phyloP scores from a whole-genome alignment of 1,139 yeast genomes.

The Arxiozyma slooffiae region DNA sequence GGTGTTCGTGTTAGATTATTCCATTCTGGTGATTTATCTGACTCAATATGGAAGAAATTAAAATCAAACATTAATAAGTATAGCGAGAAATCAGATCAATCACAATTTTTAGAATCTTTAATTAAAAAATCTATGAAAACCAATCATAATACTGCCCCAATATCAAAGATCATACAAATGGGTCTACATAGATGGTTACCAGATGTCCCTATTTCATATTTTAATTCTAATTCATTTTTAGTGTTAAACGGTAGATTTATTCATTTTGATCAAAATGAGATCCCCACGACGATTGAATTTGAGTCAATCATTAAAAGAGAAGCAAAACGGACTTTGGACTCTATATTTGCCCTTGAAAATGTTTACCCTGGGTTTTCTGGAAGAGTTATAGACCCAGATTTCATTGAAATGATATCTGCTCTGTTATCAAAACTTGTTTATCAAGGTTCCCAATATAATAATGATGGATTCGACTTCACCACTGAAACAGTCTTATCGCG shows the following conservation, averaged over 20 bases:
- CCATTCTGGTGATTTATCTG: constrained; percentile 17
- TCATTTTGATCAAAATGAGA: constrained; percentile 19
- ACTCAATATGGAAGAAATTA: constrained; percentile 15
- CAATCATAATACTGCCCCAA: neutral
- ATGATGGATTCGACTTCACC: constrained; percentile 24
- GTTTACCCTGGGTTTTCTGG: constrained; percentile 13
- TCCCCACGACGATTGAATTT: constrained; percentile 31
- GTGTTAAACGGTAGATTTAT: constrained; percentile 28
- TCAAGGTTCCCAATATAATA: constrained; percentile 40
- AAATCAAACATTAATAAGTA: constrained; percentile 3
- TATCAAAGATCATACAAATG: neutral
- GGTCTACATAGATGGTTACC: constrained; percentile 20
- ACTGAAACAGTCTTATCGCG: constrained; percentile 28
- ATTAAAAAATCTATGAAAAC: neutral
- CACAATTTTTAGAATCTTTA: neutral
- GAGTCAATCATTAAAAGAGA: constrained; percentile 47
- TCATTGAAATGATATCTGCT: constrained; percentile 37
- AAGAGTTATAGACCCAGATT: constrained; percentile 22
- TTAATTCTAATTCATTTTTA: constrained; percentile 14
- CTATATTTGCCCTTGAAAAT: constrained; percentile 31
- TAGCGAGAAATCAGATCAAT: neutral
- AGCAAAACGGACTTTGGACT: constrained; percentile 42
- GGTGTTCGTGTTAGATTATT: constrained; percentile 27
- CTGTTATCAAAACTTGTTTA: constrained; percentile 32
- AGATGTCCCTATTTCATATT: constrained; percentile 13